phyloP scores from a whole-genome alignment of 83 land plant species.

The Larix sibirica region DNA sequence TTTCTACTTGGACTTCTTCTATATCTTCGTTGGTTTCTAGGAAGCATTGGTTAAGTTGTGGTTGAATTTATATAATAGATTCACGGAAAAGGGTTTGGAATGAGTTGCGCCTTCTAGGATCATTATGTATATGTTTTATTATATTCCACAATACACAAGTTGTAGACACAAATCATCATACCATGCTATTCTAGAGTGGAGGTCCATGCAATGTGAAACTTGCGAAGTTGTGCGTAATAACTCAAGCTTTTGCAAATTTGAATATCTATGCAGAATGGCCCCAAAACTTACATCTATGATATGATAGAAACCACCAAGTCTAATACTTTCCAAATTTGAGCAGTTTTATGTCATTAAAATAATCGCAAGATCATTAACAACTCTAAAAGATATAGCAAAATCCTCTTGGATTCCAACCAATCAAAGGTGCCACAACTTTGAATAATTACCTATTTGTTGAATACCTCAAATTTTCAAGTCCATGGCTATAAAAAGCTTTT shows the following conservation, averaged over 20 bases:
- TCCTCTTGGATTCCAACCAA: slow-evolving; percentile 84
- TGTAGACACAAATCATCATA: no score
- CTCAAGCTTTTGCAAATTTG: slow-evolving; percentile 72
- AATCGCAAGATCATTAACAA: slow-evolving; percentile 91
- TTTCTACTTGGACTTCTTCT: no score
- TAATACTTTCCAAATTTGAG: slow-evolving; percentile 71
- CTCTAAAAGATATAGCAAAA: slow-evolving; percentile 52
- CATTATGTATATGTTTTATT: no score
- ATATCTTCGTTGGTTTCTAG: no score
- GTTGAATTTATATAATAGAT: no score
- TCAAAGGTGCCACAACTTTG: slow-evolving; percentile 69
- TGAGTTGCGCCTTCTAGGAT: no score
- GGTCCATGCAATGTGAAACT: no score
- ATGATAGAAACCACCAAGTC: slow-evolving; percentile 90
- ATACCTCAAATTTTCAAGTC: slow-evolving; percentile 87
- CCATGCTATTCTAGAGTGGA: no score
- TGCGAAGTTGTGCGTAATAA: slow-evolving; percentile 62
- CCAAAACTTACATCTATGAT: slow-evolving; percentile 90
- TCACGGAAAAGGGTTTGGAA: no score
- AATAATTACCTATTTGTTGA: slow-evolving; percentile 62
- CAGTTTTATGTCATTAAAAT: slow-evolving; percentile 86
- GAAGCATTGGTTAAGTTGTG: no score
- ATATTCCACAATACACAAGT: no score
- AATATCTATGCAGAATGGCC: slow-evolving; percentile 87
- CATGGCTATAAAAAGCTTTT: slow-evolving; percentile 60